Conservation (phyloP, 2,329 filamentous ascomycete species). For the Endoconidiophora laricicola region DNA sequence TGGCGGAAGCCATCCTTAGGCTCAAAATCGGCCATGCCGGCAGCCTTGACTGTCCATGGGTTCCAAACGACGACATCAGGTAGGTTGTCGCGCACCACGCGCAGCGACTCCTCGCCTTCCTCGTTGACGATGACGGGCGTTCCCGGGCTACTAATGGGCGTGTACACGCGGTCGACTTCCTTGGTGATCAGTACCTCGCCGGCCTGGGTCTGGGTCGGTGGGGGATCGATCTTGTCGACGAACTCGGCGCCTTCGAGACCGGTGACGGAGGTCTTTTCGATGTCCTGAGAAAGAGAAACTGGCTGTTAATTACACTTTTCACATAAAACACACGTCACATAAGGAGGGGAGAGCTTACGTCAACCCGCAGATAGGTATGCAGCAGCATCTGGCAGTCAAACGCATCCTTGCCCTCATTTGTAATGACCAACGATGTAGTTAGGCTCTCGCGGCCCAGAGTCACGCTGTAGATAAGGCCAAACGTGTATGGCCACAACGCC, state of each 20-base stretch:
- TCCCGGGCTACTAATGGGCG: slow-evolving; percentile 43
- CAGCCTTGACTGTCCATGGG: slow-evolving; percentile 76
- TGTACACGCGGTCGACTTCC: slow-evolving; percentile 84
- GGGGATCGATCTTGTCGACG: slow-evolving; percentile 63
- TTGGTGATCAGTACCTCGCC: slow-evolving; percentile 50
- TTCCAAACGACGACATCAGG: slow-evolving; percentile 92
- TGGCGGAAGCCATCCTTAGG: slow-evolving; percentile 82
- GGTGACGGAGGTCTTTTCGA: slow-evolving; percentile 52
- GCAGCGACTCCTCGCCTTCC: slow-evolving; percentile 47
- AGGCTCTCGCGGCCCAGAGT: slow-evolving; percentile 61
- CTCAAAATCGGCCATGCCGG: slow-evolving; percentile 68
- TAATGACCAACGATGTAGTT: slow-evolving; percentile 68
- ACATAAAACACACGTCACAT: too few relatives aligned
- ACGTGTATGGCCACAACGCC: slow-evolving; percentile 69
- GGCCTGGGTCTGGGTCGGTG: slow-evolving; percentile 47
- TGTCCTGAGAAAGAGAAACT: slow-evolving; percentile 43
- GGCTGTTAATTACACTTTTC: neutral
- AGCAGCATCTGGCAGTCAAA: slow-evolving; percentile 88
- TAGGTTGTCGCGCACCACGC: slow-evolving; percentile 68
- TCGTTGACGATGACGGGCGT: slow-evolving; percentile 43
- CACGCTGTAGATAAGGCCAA: slow-evolving; percentile 85
- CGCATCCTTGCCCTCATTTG: slow-evolving; percentile 65
- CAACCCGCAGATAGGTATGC: slow-evolving; percentile 75
- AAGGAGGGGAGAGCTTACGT: slow-evolving; percentile 39
- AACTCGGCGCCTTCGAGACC: slow-evolving; percentile 66